Conservation (phyloP, 1,284 basidiomycete genomes). For the Porodaedalea pini region DNA sequence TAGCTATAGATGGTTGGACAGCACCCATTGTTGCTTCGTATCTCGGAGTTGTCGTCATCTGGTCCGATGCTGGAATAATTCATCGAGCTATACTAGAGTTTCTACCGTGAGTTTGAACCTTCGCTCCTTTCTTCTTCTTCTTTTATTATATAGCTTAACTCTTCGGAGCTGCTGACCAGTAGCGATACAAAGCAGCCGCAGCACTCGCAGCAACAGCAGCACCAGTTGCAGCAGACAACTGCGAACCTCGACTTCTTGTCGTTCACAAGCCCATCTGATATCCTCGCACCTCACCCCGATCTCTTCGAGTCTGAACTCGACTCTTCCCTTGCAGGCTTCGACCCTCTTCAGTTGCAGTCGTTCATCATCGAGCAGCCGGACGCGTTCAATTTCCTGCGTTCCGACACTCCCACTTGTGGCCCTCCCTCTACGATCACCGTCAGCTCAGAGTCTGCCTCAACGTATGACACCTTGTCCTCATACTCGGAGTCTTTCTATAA, state of each 20-base stretch:
- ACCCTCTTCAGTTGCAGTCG: too few relatives aligned
- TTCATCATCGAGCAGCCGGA: too few relatives aligned
- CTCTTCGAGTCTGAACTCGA: too few relatives aligned
- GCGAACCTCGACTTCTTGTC: slow-evolving; percentile 59
- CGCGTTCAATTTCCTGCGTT: too few relatives aligned
- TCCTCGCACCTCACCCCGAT: slow-evolving; percentile 69
- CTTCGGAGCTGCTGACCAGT: slow-evolving; percentile 12
- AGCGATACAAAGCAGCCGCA: slow-evolving; percentile 10
- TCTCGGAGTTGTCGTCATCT: slow-evolving; percentile 32
- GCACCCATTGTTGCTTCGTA: slow-evolving; percentile 29
- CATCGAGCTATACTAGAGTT: slow-evolving; percentile 32
- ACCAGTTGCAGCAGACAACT: slow-evolving; percentile 22
- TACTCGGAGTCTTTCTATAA: too few relatives aligned
- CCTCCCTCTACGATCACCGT: too few relatives aligned
- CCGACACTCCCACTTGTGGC: too few relatives aligned
- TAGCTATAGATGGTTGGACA: too few relatives aligned
- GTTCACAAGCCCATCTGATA: slow-evolving; percentile 55
- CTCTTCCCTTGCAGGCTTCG: too few relatives aligned
- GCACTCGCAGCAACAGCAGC: slow-evolving; percentile 11
- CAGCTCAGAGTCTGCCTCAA: too few relatives aligned
- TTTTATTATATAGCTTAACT: slow-evolving; percentile 16
- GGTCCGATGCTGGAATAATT: slow-evolving; percentile 28
- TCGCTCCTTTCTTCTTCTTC: too few relatives aligned
- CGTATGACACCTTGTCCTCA: too few relatives aligned
- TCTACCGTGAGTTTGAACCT: slow-evolving; percentile 27